Base-by-base conservation (phyloP, 495 filamentous ascomycete genomes). In the Daldinia childiae region DNA sequence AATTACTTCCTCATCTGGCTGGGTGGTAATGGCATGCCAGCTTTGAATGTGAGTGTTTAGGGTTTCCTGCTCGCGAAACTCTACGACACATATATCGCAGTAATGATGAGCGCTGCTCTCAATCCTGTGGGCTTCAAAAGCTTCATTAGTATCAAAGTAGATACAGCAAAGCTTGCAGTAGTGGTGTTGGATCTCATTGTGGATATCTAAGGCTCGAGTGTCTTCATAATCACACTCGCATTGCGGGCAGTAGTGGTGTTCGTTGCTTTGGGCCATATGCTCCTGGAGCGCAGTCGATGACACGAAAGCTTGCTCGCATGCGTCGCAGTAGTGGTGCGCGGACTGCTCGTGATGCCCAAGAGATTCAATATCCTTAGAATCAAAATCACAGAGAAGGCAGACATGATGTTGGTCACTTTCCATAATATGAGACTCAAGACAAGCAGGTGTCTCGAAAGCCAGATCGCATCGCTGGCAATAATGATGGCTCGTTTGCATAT, bases 381-480 rank as follows among this genome's bases (percentile, higher is more conserved):
- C 55, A 58, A 12, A 0, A 4, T 15, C n/a, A 21, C 55, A 58
- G 3, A 39, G 17, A 0, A 8, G 3, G 32, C 55, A 58, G 0
- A 21, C 0, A 19, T 58, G 29, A 32, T 58, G 55, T 1, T 2
- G 30, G 19, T 26, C 32, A 19, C 55, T 36, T 11, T 29, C 38
- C n/a, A 15, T 9, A 7, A 11, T 43, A 1, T 66, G 64, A 3
- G 17, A 4, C 6, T 48, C 14, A 1, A 59, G 52, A 6, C 5
- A 21, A 3, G 0, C 19, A 12, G 0, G 15, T 19, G 64, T 52
- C 14, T 27, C 30, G 14, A 59, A 59, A 52, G 12, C 27, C 7
- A 26, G 12, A 36, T 52, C 21, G 14, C 64, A 66, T n/a, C 41
- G 55, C 2, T 24, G 1, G 43, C 64, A 66, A 43, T 51, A 52